Evolutionary conservation across 139 green algal species (phyloP).

Genomic region (Chlorella sp.): DNA sequence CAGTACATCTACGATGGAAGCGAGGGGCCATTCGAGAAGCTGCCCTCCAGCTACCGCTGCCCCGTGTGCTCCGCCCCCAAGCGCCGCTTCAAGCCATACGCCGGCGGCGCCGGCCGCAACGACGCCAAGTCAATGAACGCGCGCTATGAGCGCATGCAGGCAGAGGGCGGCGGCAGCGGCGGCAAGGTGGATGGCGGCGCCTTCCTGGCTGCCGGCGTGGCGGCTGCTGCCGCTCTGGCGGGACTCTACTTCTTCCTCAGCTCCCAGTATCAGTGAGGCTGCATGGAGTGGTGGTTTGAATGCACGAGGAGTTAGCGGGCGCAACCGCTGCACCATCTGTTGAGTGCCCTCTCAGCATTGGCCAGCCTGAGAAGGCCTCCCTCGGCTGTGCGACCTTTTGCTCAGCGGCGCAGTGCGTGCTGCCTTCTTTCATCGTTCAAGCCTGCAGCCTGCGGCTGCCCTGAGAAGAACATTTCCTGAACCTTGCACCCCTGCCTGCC

Average conservation of each 20-base stretch:
- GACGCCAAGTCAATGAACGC: slow-evolving; percentile 36
- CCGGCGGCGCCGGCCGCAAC: slow-evolving; percentile 8
- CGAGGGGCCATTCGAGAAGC: slow-evolving; percentile 31
- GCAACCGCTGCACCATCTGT: background rate
- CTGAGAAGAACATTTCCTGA: no score
- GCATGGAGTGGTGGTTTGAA: background rate
- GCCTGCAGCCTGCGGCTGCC: no score
- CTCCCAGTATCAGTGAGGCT: slow-evolving; percentile 24
- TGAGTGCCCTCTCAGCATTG: background rate
- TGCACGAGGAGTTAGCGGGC: background rate
- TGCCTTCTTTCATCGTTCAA: no score
- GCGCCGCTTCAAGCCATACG: slow-evolving; percentile 46
- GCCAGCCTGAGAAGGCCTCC: background rate
- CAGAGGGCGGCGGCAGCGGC: background rate
- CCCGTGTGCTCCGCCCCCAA: slow-evolving; percentile 44
- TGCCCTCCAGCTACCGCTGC: slow-evolving; percentile 26
- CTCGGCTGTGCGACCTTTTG: no score
- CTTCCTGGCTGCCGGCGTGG: background rate
- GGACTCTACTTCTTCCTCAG: slow-evolving; percentile 31
- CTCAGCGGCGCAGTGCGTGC: no score
- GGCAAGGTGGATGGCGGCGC: slow-evolving; percentile 1
- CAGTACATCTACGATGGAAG: slow-evolving; percentile 40
- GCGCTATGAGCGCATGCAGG: slow-evolving; percentile 24
- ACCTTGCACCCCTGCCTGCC: no score
- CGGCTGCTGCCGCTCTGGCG: slow-evolving; percentile 15